Percentiles rank a stretch among this genome's conserved stretches.
Evolutionary conservation across 148 eudicot genomes (phyloP).

Genomic region (Persicaria maculosa): DNA sequence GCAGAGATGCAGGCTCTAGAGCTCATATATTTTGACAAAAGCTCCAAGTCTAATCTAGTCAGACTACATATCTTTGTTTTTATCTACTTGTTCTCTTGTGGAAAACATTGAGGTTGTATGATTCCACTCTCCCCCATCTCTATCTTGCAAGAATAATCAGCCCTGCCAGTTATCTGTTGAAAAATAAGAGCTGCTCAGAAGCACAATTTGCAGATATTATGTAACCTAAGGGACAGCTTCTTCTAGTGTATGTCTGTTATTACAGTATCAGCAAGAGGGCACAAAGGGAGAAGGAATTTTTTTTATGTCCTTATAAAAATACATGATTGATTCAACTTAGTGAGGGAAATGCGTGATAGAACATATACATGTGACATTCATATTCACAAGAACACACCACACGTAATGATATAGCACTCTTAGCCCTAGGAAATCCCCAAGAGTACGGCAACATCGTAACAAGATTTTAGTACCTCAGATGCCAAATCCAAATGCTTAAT

Average conservation of each 20-base stretch:
- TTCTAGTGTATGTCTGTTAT: neutral
- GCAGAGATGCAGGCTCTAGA: conserved; percentile 7
- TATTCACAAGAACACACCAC: too few species aligned
- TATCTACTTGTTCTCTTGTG: conserved; percentile 5
- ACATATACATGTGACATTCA: too few species aligned
- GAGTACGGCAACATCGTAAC: neutral
- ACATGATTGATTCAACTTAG: too few species aligned
- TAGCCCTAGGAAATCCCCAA: too few species aligned
- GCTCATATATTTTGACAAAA: neutral
- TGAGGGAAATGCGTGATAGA: too few species aligned
- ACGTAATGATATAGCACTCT: too few species aligned
- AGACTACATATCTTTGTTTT: neutral
- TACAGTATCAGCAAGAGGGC: too few species aligned
- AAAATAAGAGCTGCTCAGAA: neutral
- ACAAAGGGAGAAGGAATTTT: too few species aligned
- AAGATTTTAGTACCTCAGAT: neutral
- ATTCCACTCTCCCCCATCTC: neutral
- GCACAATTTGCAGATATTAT: neutral
- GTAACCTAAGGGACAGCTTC: neutral
- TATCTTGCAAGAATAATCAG: neutral
- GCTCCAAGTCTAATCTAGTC: neutral
- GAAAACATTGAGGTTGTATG: neutral
- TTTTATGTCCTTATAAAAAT: too few species aligned
- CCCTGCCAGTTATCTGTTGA: neutral
- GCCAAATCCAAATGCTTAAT: neutral